phyloP scores from a whole-genome alignment of 2,329 filamentous ascomycete genomes.

The Fusarium graminum region DNA sequence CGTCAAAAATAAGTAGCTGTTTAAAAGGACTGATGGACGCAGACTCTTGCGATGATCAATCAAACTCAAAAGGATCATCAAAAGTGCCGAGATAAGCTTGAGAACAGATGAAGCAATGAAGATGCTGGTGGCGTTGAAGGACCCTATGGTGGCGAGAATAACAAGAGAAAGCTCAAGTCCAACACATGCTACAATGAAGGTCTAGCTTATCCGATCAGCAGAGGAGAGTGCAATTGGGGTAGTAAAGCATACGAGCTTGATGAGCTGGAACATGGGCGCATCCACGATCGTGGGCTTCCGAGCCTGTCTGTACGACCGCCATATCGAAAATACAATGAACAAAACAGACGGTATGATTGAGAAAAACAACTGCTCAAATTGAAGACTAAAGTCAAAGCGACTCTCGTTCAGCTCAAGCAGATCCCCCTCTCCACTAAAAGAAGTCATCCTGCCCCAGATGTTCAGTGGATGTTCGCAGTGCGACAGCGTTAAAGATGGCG shows the following conservation, averaged over 20 bases:
- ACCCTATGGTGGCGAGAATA: conserved; percentile 45
- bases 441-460: not conserved
- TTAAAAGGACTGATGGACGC: conserved; percentile 59
- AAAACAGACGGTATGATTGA: conserved; percentile 57
- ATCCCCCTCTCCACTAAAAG: not conserved
- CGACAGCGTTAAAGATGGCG: too few relatives aligned
- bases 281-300: conserved; percentile 52
- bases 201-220: conserved; percentile 32
- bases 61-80: conserved; percentile 50
- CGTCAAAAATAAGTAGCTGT: conserved; percentile 57
- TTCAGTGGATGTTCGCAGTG: not conserved
- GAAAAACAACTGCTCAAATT: conserved; percentile 62
- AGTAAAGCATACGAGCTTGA: conserved; percentile 48
- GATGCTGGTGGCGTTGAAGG: conserved; percentile 20
- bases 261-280: conserved; percentile 52
- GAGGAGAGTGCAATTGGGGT: not conserved
- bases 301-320: conserved; percentile 51
- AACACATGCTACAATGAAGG: conserved; percentile 46
- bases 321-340: conserved; percentile 54
- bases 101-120: conserved; percentile 48
- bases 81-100: conserved; percentile 48
- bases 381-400: conserved; percentile 64
- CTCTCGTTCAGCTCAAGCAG: conserved; percentile 28
- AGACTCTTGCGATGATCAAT: conserved; percentile 55
- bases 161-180: conserved; percentile 53